Base-by-base conservation (phyloP, 129 eudicot species). In the Gnaphalium uliginosum region DNA sequence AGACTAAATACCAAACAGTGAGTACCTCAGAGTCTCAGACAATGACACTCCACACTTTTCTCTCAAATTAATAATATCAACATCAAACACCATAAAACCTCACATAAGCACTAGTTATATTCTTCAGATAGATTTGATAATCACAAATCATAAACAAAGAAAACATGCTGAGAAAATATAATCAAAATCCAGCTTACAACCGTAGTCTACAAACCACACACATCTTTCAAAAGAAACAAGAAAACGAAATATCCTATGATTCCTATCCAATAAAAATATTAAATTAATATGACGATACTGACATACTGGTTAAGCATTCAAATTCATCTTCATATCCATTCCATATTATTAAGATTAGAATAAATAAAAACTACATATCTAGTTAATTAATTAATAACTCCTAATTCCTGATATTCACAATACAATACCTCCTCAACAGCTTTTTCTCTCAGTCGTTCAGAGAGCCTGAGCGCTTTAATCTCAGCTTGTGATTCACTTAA, bases 341-440 rank as follows among this genome's bases (percentile, higher is more conserved):
- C n/a, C n/a, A 14, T 14, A 46, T 46, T 46, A 14, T 46, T 13
- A 46, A 46, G 18, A 4, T 48, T 21, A 60, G 1, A 18, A 32
- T 11, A 57, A 58, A 69, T 21, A 19, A 24, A 63, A 37, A 73
- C 24, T 74, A 60, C 62, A 78, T 32, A 59, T 68, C 67, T 58
- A 26, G 46, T 68, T 33, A 67, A 76, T 57, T 19, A 68, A 27
- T 24, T 69, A 22, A 58, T 6, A 21, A 43, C 64, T 37, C 65
- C 68, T 57, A 51, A 79, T 48, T 72, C 73, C 54, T 62, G 1
- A 14, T 1, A n/a, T 60, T 62, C 21, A 53, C 14, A 71, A 69
- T 66, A 17, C 7, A 60, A 60, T 81, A 91, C 97, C 97, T 91
- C 97, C 81, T 91, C 97, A 72, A 91, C 96, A 22, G 97, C 97